Base-by-base conservation (phyloP, 495 filamentous ascomycete genomes). In the Pseudoneurospora amorphoporcata region DNA sequence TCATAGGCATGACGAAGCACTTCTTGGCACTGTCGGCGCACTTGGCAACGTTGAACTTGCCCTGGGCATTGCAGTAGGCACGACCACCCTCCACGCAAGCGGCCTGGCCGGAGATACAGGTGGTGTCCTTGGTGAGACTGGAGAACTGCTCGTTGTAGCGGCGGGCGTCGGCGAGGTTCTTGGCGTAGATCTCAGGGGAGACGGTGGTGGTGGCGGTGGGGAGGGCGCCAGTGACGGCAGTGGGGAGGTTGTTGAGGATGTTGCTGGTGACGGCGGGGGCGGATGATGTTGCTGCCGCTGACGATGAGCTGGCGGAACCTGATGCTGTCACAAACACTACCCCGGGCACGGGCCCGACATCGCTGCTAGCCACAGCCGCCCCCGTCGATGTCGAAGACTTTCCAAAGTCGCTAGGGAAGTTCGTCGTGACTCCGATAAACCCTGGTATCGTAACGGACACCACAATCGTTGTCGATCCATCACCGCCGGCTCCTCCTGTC, bases 1-100 rank as follows among this genome's bases (percentile, higher is more conserved):
- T 78, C 81, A 84, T 81, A 8, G 84, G 84, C 65, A 84, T 71
- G 23, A 82, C 84, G 43, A 78, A 79, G 73, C 84, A 86, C 42
- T 76, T 77, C 14, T 76, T 76, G 14, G 76, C 75, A 19, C 32
- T 9, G 53, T 38, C 68, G 17, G 69, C 68, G 72, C 82, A 84
- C 5, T 74, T 69, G 29, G 68, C 70, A 5, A 83, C 75, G n/a
- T 78, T 72, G 43, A 82, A 84, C 39, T 53, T 73, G 65, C 77
- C 78, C 19, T 72, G 71, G 72, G 41, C 70, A 43, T 74, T 70
- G 73, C 83, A 85, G 12, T 68, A 73, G 4, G 72, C 81, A 7
- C 82, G 73, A 9, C 76, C 77, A 29, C 82, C 81, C 9, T 78
- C 74, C 61, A 86, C 76, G 68, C 84, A 86, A 8, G 83, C 84